Conservation (phyloP, 306 rosid genomes). For the Fragaria vesca region DNA sequence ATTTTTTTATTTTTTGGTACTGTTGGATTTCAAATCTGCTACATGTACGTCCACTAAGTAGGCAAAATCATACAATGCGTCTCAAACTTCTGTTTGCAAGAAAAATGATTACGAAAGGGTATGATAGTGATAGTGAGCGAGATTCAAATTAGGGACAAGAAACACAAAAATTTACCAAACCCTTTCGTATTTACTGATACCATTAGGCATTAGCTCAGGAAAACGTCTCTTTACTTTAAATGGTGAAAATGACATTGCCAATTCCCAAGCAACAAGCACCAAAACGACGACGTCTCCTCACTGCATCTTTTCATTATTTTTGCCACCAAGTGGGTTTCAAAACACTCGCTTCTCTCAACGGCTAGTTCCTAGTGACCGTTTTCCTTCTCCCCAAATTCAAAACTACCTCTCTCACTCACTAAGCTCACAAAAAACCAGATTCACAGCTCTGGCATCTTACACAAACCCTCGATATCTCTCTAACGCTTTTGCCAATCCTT, state of each 20-base stretch:
- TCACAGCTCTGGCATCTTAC: constrained; percentile 14
- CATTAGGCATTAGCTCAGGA: neutral
- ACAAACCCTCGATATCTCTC: constrained; percentile 8
- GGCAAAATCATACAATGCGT: no score
- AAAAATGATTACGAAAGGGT: no score
- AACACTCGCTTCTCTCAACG: constrained; percentile 33
- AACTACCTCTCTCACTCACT: constrained; percentile 11
- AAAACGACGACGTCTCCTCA: neutral
- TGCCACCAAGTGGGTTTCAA: constrained; percentile 9
- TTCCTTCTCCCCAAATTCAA: constrained; percentile 36
- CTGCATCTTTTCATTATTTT: neutral
- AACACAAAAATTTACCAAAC: neutral
- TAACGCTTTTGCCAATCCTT: constrained; percentile 9
- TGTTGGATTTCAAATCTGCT: neutral
- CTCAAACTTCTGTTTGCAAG: no score
- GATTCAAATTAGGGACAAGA: neutral
- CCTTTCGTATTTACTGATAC: neutral
- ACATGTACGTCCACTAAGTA: no score
- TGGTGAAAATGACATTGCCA: neutral
- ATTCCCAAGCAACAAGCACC: neutral
- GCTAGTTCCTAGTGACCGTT: constrained; percentile 66
- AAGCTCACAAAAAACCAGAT: constrained; percentile 16
- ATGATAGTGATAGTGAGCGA: neutral
- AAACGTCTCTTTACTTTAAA: neutral
- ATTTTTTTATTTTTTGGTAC: neutral